phyloP scores from a whole-genome alignment of 306 rosid species.

The Abrus precatorius region DNA sequence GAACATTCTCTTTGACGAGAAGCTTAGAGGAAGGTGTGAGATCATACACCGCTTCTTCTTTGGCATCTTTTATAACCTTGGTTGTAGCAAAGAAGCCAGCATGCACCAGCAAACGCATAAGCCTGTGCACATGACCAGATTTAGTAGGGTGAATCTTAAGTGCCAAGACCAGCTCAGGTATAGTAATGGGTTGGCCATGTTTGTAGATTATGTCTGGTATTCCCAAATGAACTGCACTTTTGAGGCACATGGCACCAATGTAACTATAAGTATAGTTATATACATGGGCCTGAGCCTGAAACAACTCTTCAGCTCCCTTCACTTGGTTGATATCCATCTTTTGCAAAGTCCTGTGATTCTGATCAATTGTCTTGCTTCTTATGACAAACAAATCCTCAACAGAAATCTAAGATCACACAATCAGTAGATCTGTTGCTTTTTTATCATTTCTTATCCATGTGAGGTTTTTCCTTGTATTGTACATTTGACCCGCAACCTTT shows the following conservation, averaged over 20 bases:
- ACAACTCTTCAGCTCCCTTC: conserved; percentile 37
- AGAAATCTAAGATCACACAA: not conserved
- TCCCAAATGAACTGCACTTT: conserved; percentile 43
- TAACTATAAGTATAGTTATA: conserved; percentile 27
- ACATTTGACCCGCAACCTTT: not conserved
- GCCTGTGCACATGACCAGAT: conserved; percentile 42
- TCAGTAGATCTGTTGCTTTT: not conserved
- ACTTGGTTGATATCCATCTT: conserved; percentile 31
- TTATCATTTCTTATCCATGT: not conserved
- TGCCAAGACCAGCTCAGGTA: conserved; percentile 52
- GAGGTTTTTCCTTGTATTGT: not conserved
- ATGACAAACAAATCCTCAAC: conserved; percentile 1
- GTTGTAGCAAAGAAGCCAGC: conserved; percentile 47
- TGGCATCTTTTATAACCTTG: conserved; percentile 9
- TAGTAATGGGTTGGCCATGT: conserved; percentile 54
- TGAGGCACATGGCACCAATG: conserved; percentile 47
- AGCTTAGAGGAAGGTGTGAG: conserved; percentile 54
- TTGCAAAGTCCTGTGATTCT: conserved; percentile 9
- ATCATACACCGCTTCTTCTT: conserved; percentile 46
- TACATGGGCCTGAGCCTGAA: conserved; percentile 44
- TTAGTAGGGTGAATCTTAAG: conserved; percentile 48
- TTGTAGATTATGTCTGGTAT: conserved; percentile 46
- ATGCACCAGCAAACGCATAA: conserved; percentile 57
- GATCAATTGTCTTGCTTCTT: not conserved
- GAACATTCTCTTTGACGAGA: conserved; percentile 40